Evolutionary conservation across 352 stramenopile species (phyloP), one percentile per base, ranked within the genome.

Genomic region (Saprolegnia diclina): DNA sequence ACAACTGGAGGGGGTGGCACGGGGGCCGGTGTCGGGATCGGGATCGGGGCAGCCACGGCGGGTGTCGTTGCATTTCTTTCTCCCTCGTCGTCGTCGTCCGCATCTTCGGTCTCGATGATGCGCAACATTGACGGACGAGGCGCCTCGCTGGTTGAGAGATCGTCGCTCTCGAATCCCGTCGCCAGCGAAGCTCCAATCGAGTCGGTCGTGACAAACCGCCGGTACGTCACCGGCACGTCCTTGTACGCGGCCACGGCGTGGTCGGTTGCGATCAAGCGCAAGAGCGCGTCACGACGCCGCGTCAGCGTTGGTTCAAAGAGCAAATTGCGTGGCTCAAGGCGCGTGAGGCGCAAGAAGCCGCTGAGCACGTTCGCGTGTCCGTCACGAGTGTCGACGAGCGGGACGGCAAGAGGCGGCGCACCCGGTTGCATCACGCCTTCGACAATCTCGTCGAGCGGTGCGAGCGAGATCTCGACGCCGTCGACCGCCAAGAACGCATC

Each of bases 271-370:
- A 48, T 4, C 13, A 61, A 19, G n/a, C 52, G 16, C 6, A 48
- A 1, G 13, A 69, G 45, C 14, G 7, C 37, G 6, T 52, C 16
- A 13, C 26, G 13, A 11, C 63, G 63, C 21, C 4, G 11, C 26
- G 24, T 9, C 22, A 35, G n/a, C 19, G 37, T 46, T 5, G 50
- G 45, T 45, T 69, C 63, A 62, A 69, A 69, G 13, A 61, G 24
- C 9, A 69, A 29, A 4, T 13, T 38, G 21, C 10, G 13, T 22
- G 63, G 42, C 16, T 26, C 5, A 1, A 69, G 18, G 38, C 46
- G 16, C 26, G 62, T 45, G n/a, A 61, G 29, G n/a, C 18, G 29
- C 14, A 69, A 24, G 29, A 69, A 69, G 6, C 63, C 63, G 35
- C 19, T 57, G 2, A 69, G 32, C 4, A 37, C 29, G 50, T 61